phyloP scores from a whole-genome alignment of 2,329 filamentous ascomycete species.

The Colletotrichum noveboracense region DNA sequence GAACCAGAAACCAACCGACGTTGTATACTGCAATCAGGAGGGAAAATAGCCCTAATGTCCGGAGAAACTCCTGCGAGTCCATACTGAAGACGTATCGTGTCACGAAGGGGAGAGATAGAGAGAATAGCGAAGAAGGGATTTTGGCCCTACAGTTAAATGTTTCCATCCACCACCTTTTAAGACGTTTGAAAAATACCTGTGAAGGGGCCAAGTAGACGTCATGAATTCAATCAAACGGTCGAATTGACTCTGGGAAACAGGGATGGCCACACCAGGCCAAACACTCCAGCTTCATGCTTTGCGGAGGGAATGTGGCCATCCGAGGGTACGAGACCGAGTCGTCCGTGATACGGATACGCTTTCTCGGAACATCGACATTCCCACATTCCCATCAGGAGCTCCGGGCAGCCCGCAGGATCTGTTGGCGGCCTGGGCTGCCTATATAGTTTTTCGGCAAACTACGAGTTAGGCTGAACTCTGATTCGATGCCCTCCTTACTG shows the following conservation, averaged over 20 bases:
- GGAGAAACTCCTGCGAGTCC: not conserved
- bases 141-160: not conserved
- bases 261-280: constrained; percentile 7
- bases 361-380: not conserved
- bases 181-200: not conserved
- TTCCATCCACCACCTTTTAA: not conserved
- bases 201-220: not conserved
- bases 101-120: not conserved
- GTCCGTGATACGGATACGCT: constrained; percentile 10
- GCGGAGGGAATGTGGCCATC: not conserved
- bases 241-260: not conserved
- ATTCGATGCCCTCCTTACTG: not conserved
- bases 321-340: not conserved
- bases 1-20: not conserved
- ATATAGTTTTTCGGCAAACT: not conserved
- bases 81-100: not conserved
- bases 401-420: not conserved
- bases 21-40: not conserved
- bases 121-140: not conserved
- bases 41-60: not conserved
- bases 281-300: constrained; percentile 3
- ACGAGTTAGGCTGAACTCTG: constrained; percentile 3
- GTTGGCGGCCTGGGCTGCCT: not conserved
- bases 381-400: not conserved
- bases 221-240: not conserved